Conservation (phyloP, 139 green algal genomes). For the Zygnema circumcarinatum region DNA sequence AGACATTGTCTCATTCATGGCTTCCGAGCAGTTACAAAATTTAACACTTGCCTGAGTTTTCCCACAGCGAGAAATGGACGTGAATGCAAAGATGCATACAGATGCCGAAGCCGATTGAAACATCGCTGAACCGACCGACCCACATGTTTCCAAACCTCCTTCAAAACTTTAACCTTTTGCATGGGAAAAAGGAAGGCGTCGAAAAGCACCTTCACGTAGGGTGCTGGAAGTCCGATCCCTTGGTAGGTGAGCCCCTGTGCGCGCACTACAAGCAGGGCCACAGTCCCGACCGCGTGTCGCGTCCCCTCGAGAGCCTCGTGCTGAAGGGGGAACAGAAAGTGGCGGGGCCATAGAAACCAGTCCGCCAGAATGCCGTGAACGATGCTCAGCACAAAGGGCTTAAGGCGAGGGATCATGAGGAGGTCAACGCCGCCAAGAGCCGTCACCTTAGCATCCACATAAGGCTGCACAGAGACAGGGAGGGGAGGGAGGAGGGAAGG, state of each 20-base stretch:
- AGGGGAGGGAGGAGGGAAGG: conserved; percentile 14
- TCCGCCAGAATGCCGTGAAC: background rate
- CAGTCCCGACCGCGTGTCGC: background rate
- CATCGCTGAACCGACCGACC: no score
- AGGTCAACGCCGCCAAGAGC: background rate
- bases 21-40: no score
- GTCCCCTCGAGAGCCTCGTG: conserved; percentile 9
- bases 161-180: no score
- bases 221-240: background rate
- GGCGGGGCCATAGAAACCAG: background rate
- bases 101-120: no score
- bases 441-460: background rate
- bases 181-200: no score
- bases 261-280: background rate
- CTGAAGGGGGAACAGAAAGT: conserved; percentile 8
- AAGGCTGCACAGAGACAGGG: background rate
- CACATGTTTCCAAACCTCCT: no score
- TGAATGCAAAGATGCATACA: no score
- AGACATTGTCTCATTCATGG: no score
- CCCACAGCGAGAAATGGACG: no score
- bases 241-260: background rate
- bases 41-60: no score
- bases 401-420: background rate
- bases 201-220: conserved; percentile 30
- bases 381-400: background rate